Conservation (phyloP, 2,329 filamentous ascomycete genomes). For the Stagonosporopsis chrysanthemi region DNA sequence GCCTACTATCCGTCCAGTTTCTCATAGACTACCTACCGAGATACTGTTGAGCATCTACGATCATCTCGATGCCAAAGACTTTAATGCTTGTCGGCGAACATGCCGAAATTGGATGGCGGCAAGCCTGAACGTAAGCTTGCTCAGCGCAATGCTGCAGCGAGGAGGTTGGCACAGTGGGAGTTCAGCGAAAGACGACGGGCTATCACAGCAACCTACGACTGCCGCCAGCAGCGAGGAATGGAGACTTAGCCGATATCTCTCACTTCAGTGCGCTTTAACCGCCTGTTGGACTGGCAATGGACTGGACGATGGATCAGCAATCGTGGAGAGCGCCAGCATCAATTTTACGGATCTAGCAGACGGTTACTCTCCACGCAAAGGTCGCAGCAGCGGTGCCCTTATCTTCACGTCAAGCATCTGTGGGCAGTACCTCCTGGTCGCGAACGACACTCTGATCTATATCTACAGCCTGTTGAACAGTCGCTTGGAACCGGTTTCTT, state of each 20-base stretch:
- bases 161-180: slow-evolving; percentile 57
- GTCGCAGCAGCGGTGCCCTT: slow-evolving; percentile 35
- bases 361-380: slow-evolving; percentile 26
- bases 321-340: slow-evolving; percentile 33
- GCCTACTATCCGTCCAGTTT: slow-evolving; percentile 36
- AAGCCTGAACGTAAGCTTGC: slow-evolving; percentile 60
- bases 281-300: slow-evolving; percentile 51
- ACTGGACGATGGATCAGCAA: slow-evolving; percentile 22
- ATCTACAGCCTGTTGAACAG: slow-evolving; percentile 59
- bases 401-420: slow-evolving; percentile 65
- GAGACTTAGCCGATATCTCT: slow-evolving; percentile 56
- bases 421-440: slow-evolving; percentile 64
- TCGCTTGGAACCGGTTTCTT: slow-evolving; percentile 57
- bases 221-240: slow-evolving; percentile 37
- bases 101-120: slow-evolving; percentile 68
- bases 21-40: slow-evolving; percentile 54
- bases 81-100: slow-evolving; percentile 67
- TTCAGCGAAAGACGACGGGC: slow-evolving; percentile 35
- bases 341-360: slow-evolving; percentile 47
- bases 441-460: slow-evolving; percentile 62
- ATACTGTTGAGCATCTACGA: slow-evolving; percentile 37
- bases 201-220: too few species aligned
- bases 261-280: slow-evolving; percentile 59
- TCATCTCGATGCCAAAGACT: slow-evolving; percentile 57
- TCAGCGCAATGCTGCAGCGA: slow-evolving; percentile 62